Evolutionary conservation across 2,329 filamentous ascomycete species (phyloP).

Genomic region (Diplodia corticola): DNA sequence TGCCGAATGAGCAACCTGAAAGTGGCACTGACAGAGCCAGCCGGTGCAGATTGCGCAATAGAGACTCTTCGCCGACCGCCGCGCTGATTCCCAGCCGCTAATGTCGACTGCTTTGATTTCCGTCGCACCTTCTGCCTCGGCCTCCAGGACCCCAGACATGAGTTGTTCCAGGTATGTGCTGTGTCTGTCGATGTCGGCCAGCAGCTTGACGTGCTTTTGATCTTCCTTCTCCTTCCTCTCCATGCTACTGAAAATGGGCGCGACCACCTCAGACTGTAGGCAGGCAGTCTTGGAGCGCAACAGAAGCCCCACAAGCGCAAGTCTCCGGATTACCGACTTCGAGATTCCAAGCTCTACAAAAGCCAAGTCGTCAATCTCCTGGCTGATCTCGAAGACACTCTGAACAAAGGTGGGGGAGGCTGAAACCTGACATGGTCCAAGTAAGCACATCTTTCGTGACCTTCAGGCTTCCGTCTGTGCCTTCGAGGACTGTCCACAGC

Average conservation of each 20-base stretch:
- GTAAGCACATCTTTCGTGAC: too few relatives aligned
- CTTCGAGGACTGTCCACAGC: too few relatives aligned
- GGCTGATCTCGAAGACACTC: not conserved
- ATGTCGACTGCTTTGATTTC: not conserved
- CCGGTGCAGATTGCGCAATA: slow-evolving; percentile 16
- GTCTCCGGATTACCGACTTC: not conserved
- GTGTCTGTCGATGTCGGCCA: not conserved
- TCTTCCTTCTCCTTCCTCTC: not conserved
- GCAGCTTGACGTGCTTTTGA: not conserved
- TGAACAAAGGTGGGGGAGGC: not conserved
- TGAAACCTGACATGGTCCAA: too few relatives aligned
- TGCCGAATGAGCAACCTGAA: not conserved
- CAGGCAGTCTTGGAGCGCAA: not conserved
- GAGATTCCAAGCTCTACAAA: not conserved
- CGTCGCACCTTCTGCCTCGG: not conserved
- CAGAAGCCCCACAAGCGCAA: not conserved
- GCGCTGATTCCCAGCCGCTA: not conserved
- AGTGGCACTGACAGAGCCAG: slow-evolving; percentile 4
- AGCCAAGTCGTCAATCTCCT: not conserved
- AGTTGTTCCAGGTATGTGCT: slow-evolving; percentile 1
- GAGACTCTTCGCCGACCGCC: not conserved
- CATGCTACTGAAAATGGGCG: not conserved
- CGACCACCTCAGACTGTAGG: slow-evolving; percentile 20
- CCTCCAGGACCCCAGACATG: not conserved
- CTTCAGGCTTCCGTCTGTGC: too few relatives aligned